A percentile compares a stretch with the other conserved stretches of the same genome.
Evolutionary conservation across 805 yeast genomes (phyloP).

Genomic region (Citeromyces matritensis): DNA sequence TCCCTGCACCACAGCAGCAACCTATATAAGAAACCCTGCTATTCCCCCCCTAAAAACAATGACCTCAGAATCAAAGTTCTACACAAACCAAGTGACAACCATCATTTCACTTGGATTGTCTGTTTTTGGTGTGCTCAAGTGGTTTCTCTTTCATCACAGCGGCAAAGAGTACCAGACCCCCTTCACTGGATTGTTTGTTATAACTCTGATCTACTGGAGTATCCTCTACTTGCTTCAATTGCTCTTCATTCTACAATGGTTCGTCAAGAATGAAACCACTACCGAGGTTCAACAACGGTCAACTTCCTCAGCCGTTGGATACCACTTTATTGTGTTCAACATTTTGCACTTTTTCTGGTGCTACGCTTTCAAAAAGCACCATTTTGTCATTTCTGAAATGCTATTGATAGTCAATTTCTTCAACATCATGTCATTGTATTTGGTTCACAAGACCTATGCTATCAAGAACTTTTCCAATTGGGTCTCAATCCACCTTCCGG

Average conservation of each 20-base stretch:
- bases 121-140: slow-evolving; percentile 36
- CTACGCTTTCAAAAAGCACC: slow-evolving; percentile 39
- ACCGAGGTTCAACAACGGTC: slow-evolving; percentile 12
- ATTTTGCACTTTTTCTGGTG: slow-evolving; percentile 49
- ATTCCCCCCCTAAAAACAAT: slow-evolving; percentile 1
- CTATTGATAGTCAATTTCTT: slow-evolving; percentile 42
- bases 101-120: slow-evolving; percentile 41
- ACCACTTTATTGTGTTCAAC: slow-evolving; percentile 53
- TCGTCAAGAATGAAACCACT: slow-evolving; percentile 11
- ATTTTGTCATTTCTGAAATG: slow-evolving; percentile 45
- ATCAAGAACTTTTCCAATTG: slow-evolving; percentile 35
- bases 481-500: slow-evolving; percentile 48
- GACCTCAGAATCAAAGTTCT: slow-evolving; percentile 6
- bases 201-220: slow-evolving; percentile 43
- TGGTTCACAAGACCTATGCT: slow-evolving; percentile 42
- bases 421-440: slow-evolving; percentile 39
- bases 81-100: slow-evolving; percentile 26
- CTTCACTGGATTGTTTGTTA: slow-evolving; percentile 40
- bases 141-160: slow-evolving; percentile 39
- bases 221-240: slow-evolving; percentile 36
- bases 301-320: slow-evolving; percentile 27
- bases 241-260: slow-evolving; percentile 28
- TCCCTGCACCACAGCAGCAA: neutral
- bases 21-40: no score
- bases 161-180: slow-evolving; percentile 42